phyloP scores from a whole-genome alignment of 441 rosid genomes.

The Omphalea diandra region DNA sequence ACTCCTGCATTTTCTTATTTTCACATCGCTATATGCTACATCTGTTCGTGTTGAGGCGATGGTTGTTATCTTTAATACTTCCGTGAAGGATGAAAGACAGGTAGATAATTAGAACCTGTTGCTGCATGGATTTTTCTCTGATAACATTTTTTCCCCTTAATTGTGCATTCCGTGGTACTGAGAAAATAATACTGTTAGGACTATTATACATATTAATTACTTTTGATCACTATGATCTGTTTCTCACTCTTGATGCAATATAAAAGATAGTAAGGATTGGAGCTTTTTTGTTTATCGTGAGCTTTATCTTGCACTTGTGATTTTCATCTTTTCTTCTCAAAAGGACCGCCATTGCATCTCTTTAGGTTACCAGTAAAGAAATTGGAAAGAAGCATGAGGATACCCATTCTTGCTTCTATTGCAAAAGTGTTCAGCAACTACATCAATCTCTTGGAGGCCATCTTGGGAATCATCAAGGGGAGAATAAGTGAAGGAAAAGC shows the following conservation, averaged over 20 bases:
- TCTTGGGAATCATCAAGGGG: too few species aligned
- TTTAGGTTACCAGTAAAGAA: constrained; percentile 12
- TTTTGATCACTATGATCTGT: constrained; percentile 16
- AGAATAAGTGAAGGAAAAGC: too few species aligned
- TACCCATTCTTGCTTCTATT: constrained; percentile 25
- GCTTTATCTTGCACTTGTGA: neutral
- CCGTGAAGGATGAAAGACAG: neutral
- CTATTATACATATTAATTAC: constrained; percentile 24
- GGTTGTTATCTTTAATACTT: neutral
- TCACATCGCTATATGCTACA: too few species aligned
- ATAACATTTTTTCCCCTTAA: constrained; percentile 17
- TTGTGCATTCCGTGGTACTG: constrained; percentile 14
- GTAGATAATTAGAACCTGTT: neutral
- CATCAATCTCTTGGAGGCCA: too few species aligned
- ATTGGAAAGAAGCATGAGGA: constrained; percentile 15
- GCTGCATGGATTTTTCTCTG: constrained; percentile 13
- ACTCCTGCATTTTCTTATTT: too few species aligned
- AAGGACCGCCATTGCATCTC: neutral
- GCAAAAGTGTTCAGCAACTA: too few species aligned
- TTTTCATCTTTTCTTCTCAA: neutral
- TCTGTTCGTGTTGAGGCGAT: too few species aligned
- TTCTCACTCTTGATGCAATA: constrained; percentile 18
- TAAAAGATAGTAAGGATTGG: constrained; percentile 24
- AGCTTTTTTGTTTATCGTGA: constrained; percentile 6
- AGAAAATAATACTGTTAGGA: neutral